Conservation (phyloP, 2,329 filamentous ascomycete genomes). For the Emmonsiellopsis sp. region DNA sequence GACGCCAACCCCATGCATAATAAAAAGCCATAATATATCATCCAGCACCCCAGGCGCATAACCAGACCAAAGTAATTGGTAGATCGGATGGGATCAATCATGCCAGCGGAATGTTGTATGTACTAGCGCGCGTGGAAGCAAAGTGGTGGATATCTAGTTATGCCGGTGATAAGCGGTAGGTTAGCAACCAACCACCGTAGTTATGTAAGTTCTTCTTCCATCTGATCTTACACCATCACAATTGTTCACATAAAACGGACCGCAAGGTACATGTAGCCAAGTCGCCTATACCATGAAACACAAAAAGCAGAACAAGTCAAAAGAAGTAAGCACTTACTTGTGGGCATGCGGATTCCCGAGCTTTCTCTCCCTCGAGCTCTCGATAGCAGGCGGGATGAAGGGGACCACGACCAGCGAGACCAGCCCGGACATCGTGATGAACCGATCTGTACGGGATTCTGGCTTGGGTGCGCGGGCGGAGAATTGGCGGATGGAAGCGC, state of each 20-base stretch:
- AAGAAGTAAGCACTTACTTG: slow-evolving; percentile 2
- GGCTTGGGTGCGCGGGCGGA: slow-evolving; percentile 28
- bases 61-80: too few species aligned
- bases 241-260: too few species aligned
- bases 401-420: slow-evolving; percentile 36
- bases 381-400: slow-evolving; percentile 39
- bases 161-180: background rate
- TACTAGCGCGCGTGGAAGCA: slow-evolving; percentile 33
- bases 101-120: too few species aligned
- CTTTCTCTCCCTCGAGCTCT: slow-evolving; percentile 35
- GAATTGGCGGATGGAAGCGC: slow-evolving; percentile 36
- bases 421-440: slow-evolving; percentile 33
- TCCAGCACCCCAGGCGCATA: too few species aligned
- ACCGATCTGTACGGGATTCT: slow-evolving; percentile 30
- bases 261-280: too few species aligned
- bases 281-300: too few species aligned
- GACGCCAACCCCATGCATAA: too few species aligned
- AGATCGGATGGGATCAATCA: too few species aligned
- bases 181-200: background rate
- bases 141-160: slow-evolving; percentile 29
- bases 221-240: too few species aligned
- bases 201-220: too few species aligned
- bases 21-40: too few species aligned
- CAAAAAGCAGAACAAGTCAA: background rate
- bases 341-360: slow-evolving; percentile 26